Conservation (phyloP, 1,284 basidiomycete genomes). For the Pseudozyma flocculosa region DNA sequence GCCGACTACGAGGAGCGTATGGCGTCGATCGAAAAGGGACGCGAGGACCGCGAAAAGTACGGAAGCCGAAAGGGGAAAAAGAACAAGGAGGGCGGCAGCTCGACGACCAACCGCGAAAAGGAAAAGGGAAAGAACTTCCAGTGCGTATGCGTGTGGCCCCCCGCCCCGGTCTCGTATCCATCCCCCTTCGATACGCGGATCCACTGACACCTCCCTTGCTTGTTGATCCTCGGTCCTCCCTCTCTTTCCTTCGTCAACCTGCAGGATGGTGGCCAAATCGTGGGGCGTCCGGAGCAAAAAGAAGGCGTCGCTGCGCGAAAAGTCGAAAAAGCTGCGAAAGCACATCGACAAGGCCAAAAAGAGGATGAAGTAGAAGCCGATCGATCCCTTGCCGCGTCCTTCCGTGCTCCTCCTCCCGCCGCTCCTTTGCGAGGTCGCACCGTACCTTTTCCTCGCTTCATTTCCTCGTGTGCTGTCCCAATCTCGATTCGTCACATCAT, state of each 20-base stretch:
- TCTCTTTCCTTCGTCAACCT: neutral
- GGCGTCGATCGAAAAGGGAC: conserved; percentile 84
- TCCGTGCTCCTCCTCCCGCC: too few relatives aligned
- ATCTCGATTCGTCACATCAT: too few relatives aligned
- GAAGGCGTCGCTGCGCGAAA: conserved; percentile 52
- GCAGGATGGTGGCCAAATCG: conserved; percentile 45
- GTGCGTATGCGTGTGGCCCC: conserved; percentile 4
- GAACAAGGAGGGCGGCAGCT: conserved; percentile 51
- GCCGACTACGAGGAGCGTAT: conserved; percentile 92
- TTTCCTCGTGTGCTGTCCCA: too few relatives aligned
- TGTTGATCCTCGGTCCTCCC: too few relatives aligned
- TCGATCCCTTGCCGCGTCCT: too few relatives aligned
- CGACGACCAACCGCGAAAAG: conserved; percentile 51
- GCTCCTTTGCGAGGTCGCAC: too few relatives aligned
- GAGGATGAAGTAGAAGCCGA: conserved; percentile 38
- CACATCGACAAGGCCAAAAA: conserved; percentile 54
- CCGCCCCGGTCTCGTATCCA: too few relatives aligned
- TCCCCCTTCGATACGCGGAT: too few relatives aligned
- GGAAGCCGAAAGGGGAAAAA: conserved; percentile 62
- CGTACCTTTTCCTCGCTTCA: too few relatives aligned
- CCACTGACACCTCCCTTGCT: neutral
- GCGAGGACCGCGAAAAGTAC: conserved; percentile 94
- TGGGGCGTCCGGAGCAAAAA: conserved; percentile 54
- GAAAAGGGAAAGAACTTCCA: conserved; percentile 53
- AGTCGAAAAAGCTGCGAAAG: conserved; percentile 44